Evolutionary conservation across 306 rosid genomes (phyloP), one percentile per base, ranked within the genome.

Genomic region (Glycyrrhiza uralensis): DNA sequence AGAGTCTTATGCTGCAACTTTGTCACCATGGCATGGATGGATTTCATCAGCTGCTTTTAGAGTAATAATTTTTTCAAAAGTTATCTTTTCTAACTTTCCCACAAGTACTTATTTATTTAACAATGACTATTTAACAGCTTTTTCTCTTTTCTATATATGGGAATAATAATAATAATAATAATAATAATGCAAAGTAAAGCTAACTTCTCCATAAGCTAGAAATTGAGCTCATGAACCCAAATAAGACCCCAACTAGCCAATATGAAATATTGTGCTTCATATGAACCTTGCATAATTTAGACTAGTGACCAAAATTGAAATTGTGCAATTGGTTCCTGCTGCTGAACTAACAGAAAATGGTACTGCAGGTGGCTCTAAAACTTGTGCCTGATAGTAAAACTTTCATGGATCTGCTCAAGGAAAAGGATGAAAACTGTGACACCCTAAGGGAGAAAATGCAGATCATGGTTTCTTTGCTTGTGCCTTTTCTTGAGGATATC

Each of bases 1-100:
- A 78, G 99, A 87, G 66, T 76, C 93, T 35, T 94, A 94, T 45
- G 78, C 45, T 76, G 73, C 81, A 74, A 85, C 96, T 59, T 71
- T 95, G 72, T 76, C 84, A 80, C 93, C 93, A 35, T 91, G 96
- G 96, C 99, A 95, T 77, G 89, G 93, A 76, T 95, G 99, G 99
- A 91, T 95, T 77, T 78, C 99, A 32, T 82, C 97, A 29, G 96
- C 99, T 26, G 97, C 99, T 81, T 87, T 71, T 80, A 91, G 81
- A 79, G 99, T 95, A 86, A 49, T 20, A 68, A n/a, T n/a, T n/a
- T n/a, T n/a, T n/a, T n/a, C n/a, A n/a, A n/a, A n/a, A n/a, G n/a
- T n/a, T n/a, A n/a, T n/a, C n/a, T n/a, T n/a, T n/a, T n/a, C n/a
- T n/a, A n/a, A n/a, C n/a, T n/a, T n/a, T n/a, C n/a, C n/a, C n/a